Conservation (phyloP, 495 filamentous ascomycete genomes). For the Aspergillus asperescens region DNA sequence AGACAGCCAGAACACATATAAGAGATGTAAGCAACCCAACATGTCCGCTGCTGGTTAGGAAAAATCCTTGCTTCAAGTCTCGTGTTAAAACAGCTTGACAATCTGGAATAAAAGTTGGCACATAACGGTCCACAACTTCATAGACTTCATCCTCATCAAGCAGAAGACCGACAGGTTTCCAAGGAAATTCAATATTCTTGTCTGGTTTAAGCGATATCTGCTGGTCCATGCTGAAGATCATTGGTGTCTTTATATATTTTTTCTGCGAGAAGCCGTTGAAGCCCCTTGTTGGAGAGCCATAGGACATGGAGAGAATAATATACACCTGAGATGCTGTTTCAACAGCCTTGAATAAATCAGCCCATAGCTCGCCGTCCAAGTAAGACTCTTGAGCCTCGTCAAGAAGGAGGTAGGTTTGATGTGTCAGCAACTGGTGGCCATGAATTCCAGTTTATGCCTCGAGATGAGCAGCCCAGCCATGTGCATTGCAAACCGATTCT, state of each 20-base stretch:
- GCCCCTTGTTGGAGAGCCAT: conserved; percentile 14
- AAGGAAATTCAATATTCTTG: not conserved
- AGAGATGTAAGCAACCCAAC: conserved; percentile 16
- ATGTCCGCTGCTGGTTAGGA: conserved; percentile 15
- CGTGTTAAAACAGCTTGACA: conserved; percentile 9
- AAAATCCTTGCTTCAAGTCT: conserved; percentile 18
- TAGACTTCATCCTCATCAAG: conserved; percentile 13
- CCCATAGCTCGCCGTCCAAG: conserved; percentile 12
- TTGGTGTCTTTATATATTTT: conserved; percentile 7
- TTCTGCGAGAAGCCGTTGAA: conserved; percentile 2
- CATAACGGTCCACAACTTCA: conserved; percentile 13
- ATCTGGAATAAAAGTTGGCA: conserved; percentile 10
- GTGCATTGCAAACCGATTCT: not conserved
- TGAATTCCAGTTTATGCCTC: conserved; percentile 10
- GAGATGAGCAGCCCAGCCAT: conserved; percentile 8
- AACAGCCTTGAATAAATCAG: conserved; percentile 16
- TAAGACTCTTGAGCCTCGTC: conserved; percentile 17
- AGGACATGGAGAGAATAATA: conserved; percentile 17
- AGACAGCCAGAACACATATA: not conserved
- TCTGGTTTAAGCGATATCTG: conserved; percentile 16
- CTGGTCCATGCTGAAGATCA: conserved; percentile 9
- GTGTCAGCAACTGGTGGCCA: conserved; percentile 7
- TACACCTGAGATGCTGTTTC: not conserved
- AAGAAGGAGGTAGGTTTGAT: conserved; percentile 11
- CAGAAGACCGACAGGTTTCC: conserved; percentile 15